These are phyloP conservation scores for Hyaloscypha bicolor DNA, from an alignment of 495 filamentous ascomycete species.

Conservation along the genomic window DNA sequence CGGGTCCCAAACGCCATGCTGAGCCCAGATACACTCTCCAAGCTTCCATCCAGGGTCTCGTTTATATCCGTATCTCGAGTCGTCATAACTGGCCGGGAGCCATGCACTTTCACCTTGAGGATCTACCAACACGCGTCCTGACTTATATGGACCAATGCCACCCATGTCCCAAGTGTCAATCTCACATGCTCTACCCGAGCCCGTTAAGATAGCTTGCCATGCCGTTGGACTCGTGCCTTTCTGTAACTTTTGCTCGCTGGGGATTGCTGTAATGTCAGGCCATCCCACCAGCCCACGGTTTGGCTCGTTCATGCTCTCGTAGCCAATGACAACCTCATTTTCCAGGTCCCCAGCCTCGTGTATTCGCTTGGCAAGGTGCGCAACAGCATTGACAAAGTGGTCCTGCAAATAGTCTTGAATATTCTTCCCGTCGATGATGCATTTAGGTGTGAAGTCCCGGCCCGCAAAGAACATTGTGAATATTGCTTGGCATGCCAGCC, in stretches of 20 bases:
- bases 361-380: conserved; percentile 79
- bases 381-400: conserved; percentile 80
- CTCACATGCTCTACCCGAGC: conserved; percentile 87
- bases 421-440: conserved; percentile 90
- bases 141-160: conserved; percentile 86
- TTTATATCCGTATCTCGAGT: conserved; percentile 86
- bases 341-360: conserved; percentile 90
- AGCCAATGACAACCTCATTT: conserved; percentile 86
- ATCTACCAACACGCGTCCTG: conserved; percentile 80
- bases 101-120: conserved; percentile 84
- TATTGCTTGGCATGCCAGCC: conserved; percentile 84
- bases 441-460: conserved; percentile 92
- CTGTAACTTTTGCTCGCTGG: conserved; percentile 85
- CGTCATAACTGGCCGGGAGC: conserved; percentile 79
- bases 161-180: conserved; percentile 93
- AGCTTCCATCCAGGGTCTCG: conserved; percentile 87
- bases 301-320: conserved; percentile 95
- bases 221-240: conserved; percentile 93
- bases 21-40: conserved; percentile 94
- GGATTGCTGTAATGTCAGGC: conserved; percentile 79
- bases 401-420: conserved; percentile 95
- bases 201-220: conserved; percentile 90
- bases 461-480: conserved; percentile 95
- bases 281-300: conserved; percentile 88
- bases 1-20: conserved; percentile 95